Evolutionary conservation across 805 yeast genomes (phyloP).

Genomic region (Metschnikowia kunwiensis): DNA sequence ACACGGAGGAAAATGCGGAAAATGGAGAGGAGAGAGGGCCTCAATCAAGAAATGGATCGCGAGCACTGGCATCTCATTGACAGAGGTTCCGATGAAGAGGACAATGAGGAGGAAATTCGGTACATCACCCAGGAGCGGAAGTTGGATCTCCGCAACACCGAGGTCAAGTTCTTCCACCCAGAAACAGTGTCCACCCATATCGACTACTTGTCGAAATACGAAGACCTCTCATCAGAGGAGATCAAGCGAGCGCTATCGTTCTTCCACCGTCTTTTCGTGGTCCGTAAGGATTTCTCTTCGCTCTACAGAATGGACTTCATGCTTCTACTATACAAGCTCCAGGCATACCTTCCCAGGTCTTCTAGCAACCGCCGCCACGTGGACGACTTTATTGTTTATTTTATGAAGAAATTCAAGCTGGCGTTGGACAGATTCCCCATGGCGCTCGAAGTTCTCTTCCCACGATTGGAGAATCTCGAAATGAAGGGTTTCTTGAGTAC

Average conservation of each 20-base stretch:
- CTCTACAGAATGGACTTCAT: slow-evolving; percentile 74
- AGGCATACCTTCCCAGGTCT: slow-evolving; percentile 45
- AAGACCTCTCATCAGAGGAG: slow-evolving; percentile 58
- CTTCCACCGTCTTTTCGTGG: slow-evolving; percentile 66
- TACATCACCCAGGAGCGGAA: slow-evolving; percentile 44
- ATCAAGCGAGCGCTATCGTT: slow-evolving; percentile 64
- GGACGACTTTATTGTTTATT: slow-evolving; percentile 62
- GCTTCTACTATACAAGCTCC: slow-evolving; percentile 48
- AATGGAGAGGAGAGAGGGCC: slow-evolving; percentile 23
- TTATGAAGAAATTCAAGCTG: slow-evolving; percentile 55
- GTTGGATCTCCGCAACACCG: slow-evolving; percentile 41
- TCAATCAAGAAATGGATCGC: slow-evolving; percentile 19
- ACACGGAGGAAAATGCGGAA: slow-evolving; percentile 40
- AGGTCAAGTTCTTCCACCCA: slow-evolving; percentile 52
- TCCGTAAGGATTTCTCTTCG: slow-evolving; percentile 54
- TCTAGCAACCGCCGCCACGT: slow-evolving; percentile 55
- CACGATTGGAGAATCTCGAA: slow-evolving; percentile 48
- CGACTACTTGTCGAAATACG: slow-evolving; percentile 54
- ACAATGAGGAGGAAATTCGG: slow-evolving; percentile 28
- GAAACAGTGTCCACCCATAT: slow-evolving; percentile 64
- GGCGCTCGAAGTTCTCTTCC: slow-evolving; percentile 66
- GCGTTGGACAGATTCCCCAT: slow-evolving; percentile 49
- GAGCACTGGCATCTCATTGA: slow-evolving; percentile 19
- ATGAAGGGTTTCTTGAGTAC: slow-evolving; percentile 51
- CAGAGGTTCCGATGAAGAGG: slow-evolving; percentile 26